A percentile compares a stretch with the other conserved stretches of the same genome.
These are phyloP conservation scores for Auriscalpium orientale DNA, from an alignment of 768 basidiomycete species.

Conservation along the genomic window DNA sequence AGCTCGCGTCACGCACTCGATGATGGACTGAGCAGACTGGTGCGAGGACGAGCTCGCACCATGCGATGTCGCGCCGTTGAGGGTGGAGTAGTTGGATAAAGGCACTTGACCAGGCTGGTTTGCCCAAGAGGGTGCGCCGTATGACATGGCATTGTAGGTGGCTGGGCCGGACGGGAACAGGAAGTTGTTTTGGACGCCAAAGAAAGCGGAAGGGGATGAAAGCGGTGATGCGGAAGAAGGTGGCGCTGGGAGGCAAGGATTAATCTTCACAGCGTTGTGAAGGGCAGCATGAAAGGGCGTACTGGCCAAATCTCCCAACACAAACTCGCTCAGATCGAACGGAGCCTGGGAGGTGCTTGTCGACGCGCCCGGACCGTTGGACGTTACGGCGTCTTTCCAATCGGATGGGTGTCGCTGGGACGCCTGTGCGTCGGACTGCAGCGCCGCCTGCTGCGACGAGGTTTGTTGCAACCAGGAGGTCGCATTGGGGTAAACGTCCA, in stretches of 20 bases:
- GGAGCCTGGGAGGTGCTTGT: constrained; percentile 15
- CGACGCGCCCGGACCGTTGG: constrained; percentile 18
- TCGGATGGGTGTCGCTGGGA: constrained; percentile 22
- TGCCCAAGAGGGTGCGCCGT: constrained; percentile 44
- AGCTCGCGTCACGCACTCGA: constrained; percentile 9
- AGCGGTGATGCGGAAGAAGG: constrained; percentile 35
- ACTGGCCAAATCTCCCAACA: constrained; percentile 15
- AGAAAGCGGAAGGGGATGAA: constrained; percentile 32
- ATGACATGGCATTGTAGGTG: constrained; percentile 47
- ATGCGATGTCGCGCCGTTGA: constrained; percentile 64
- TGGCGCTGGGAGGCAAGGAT: constrained; percentile 19
- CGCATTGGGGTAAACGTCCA: constrained; percentile 36
- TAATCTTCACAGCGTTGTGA: background rate
- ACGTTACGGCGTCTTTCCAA: constrained; percentile 30
- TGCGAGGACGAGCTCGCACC: constrained; percentile 27
- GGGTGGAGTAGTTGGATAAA: constrained; percentile 66
- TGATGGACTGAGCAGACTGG: constrained; percentile 21
- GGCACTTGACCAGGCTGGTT: constrained; percentile 38
- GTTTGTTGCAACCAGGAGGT: constrained; percentile 34
- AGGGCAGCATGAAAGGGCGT: constrained; percentile 5
- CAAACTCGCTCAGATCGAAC: constrained; percentile 15
- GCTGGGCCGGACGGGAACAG: constrained; percentile 33
- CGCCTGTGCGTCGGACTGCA: constrained; percentile 5
- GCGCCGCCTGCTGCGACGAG: constrained; percentile 1
- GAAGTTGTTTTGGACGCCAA: constrained; percentile 27